Evolutionary conservation across 2,329 filamentous ascomycete species (phyloP), one percentile per base, ranked within the genome.

Genomic region (Tricladium varicosporioides): DNA sequence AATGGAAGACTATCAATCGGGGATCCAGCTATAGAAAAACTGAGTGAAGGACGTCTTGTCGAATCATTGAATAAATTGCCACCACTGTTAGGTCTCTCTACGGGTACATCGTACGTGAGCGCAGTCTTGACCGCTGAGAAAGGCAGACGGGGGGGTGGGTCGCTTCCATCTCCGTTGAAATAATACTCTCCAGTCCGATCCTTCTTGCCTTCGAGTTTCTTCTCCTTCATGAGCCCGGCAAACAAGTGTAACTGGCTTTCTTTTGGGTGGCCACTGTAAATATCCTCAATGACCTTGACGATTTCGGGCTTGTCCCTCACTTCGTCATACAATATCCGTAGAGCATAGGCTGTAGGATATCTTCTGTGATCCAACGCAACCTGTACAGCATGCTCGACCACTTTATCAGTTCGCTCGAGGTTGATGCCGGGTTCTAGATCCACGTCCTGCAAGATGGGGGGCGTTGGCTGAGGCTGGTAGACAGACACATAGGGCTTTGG

Each of bases 341-440:
- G 74, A 44, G 84, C 83, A 74, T 79, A 86, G 1, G 84, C 84
- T 8, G 83, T 86, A 53, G 82, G 81, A 67, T 83, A 86, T 57
- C 81, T 80, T 60, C 76, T 75, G 65, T 81, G 77, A 58, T 76
- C 73, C 49, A 87, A 70, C 5, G 83, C 83, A 65, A 84, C 77
- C 9, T 83, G 78, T 31, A 86, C 80, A n/a, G 82, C 82, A 32
- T 71, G 66, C 67, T 84, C 80, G 42, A 87, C 75, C 27, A 84
- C 78, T 65, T 74, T 78, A 63, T 80, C 80, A 22, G 76, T 74
- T n/a, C 56, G 53, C 10, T 63, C 61, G 18, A 64, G 32, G 48
- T 66, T 64, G 40, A 64, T 60, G 18, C 57, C 45, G 14, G 59
- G 52, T 32, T 63, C 53, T 22, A 62, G 60, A 52, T 67, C 62